A percentile compares a stretch with the other conserved stretches of the same genome.
phyloP scores from a whole-genome alignment of 768 basidiomycete species.

The Podaxis mareebaensis region DNA sequence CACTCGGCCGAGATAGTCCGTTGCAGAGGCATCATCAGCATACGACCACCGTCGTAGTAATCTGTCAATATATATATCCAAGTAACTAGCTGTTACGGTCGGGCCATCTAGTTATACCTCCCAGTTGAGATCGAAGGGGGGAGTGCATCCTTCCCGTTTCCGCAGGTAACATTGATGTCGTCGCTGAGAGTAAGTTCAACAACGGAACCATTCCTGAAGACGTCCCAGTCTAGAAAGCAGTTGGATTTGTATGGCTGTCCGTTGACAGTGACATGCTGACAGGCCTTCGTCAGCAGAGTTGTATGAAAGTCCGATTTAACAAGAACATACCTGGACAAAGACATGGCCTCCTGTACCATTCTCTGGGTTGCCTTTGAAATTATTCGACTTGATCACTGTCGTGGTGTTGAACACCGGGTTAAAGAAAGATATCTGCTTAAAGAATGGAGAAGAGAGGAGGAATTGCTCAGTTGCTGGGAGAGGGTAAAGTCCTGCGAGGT shows the following conservation, averaged over 20 bases:
- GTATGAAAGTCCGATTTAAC: not conserved
- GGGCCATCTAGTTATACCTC: conserved; percentile 41
- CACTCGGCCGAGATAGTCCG: not conserved
- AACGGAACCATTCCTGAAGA: conserved; percentile 51
- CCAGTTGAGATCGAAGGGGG: conserved; percentile 70
- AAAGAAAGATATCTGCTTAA: conserved; percentile 58
- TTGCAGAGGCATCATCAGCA: not conserved
- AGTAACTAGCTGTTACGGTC: not conserved
- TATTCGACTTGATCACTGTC: conserved; percentile 50
- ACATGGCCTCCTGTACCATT: conserved; percentile 54
- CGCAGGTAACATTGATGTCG: conserved; percentile 55
- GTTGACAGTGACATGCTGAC: conserved; percentile 56
- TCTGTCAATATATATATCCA: conserved; percentile 25
- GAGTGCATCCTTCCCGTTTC: conserved; percentile 42
- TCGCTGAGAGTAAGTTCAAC: conserved; percentile 58
- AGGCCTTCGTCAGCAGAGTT: not conserved
- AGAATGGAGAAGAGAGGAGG: conserved; percentile 62
- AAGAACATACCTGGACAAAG: conserved; percentile 50
- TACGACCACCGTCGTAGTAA: not conserved
- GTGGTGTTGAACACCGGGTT: conserved; percentile 60
- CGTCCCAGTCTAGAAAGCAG: conserved; percentile 67
- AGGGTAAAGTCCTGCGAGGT: conserved; percentile 61
- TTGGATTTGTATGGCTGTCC: conserved; percentile 60
- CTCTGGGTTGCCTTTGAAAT: conserved; percentile 53
- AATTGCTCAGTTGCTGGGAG: conserved; percentile 61